Evolutionary conservation across 1,139 yeast genomes (phyloP).

Genomic region (Zhuliangozyma parablackwelliae): DNA sequence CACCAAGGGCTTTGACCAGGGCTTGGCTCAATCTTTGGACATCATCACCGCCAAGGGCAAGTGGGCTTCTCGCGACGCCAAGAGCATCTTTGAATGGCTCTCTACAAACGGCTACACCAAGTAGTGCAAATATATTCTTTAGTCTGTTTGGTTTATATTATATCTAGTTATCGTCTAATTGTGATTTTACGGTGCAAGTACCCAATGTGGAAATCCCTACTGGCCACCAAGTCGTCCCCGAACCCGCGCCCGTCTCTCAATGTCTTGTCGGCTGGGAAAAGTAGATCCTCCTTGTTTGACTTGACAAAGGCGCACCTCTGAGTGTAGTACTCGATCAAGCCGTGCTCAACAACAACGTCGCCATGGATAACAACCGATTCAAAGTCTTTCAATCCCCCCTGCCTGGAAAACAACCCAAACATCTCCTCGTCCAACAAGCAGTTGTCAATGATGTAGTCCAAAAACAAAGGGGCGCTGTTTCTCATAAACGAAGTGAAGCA

Average conservation of each 20-base stretch:
- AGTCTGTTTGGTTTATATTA: not conserved
- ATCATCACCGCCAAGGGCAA: slow-evolving; percentile 54
- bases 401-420: slow-evolving; percentile 6
- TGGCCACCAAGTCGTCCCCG: too few species aligned
- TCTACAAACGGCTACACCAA: slow-evolving; percentile 38
- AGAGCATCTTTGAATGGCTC: slow-evolving; percentile 53
- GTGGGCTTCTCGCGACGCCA: slow-evolving; percentile 65
- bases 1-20: slow-evolving; percentile 71
- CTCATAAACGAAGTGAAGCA: slow-evolving; percentile 50
- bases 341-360: slow-evolving; percentile 49
- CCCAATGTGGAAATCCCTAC: slow-evolving; percentile 6
- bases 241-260: too few species aligned
- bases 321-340: slow-evolving; percentile 42
- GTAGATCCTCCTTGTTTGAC: slow-evolving; percentile 18
- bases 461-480: slow-evolving; percentile 34
- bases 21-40: slow-evolving; percentile 70
- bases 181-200: slow-evolving; percentile 4
- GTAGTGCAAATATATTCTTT: slow-evolving; percentile 1
- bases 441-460: slow-evolving; percentile 20
- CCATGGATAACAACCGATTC: slow-evolving; percentile 24
- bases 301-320: slow-evolving; percentile 35
- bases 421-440: slow-evolving; percentile 11
- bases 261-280: too few species aligned
- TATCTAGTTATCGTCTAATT: too few species aligned
- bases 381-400: slow-evolving; percentile 3